A percentile compares a stretch with the other conserved stretches of the same genome.
These are phyloP conservation scores for Daldinia decipiens DNA, from an alignment of 495 filamentous ascomycete species.

Conservation along the genomic window DNA sequence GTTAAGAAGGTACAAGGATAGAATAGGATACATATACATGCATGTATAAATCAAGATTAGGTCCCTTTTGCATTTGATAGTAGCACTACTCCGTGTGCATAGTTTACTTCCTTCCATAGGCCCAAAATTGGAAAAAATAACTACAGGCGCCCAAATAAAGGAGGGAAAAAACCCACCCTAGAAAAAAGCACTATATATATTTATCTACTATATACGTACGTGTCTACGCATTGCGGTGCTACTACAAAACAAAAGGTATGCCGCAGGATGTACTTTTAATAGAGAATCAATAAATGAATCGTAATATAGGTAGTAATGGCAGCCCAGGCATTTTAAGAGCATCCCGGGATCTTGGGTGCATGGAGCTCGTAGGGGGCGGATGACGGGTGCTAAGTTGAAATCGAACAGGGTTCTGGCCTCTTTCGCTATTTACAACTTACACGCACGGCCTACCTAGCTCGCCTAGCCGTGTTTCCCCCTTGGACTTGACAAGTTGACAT, in stretches of 20 bases:
- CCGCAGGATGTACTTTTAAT: constrained; percentile 1
- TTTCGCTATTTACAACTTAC: constrained; percentile 28
- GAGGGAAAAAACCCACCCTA: neutral
- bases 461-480: constrained; percentile 13
- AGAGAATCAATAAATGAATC: constrained; percentile 39
- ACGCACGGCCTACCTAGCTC: constrained; percentile 5
- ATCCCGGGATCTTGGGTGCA: constrained; percentile 49
- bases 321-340: constrained; percentile 30
- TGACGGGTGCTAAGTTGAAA: constrained; percentile 37
- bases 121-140: too few species aligned
- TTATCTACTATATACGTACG: neutral
- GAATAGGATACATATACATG: constrained; percentile 1
- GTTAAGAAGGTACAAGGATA: constrained; percentile 33
- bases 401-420: constrained; percentile 44
- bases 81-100: neutral
- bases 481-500: constrained; percentile 19
- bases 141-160: too few species aligned
- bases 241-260: neutral
- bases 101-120: neutral
- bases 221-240: constrained; percentile 1
- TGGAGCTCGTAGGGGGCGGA: constrained; percentile 40
- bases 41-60: constrained; percentile 2
- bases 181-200: neutral
- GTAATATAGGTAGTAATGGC: constrained; percentile 42
- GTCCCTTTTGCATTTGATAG: neutral